Conservation (phyloP, 306 rosid species). For the Cicer cuneatum region DNA sequence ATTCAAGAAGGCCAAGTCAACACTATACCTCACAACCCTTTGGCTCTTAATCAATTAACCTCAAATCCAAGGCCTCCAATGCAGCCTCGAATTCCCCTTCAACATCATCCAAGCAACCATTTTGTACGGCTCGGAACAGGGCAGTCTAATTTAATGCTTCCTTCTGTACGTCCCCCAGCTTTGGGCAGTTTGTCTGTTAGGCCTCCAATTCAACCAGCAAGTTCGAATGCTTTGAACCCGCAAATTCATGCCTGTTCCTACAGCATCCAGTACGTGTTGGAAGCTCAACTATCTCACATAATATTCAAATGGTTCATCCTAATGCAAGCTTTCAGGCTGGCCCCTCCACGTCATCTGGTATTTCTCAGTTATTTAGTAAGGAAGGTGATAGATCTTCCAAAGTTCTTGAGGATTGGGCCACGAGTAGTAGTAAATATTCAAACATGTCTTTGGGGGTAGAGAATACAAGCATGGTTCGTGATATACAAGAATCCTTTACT, state of each 20-base stretch:
- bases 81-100: conserved; percentile 65
- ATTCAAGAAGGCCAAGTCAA: conserved; percentile 64
- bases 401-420: conserved; percentile 50
- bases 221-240: conserved; percentile 57
- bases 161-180: conserved; percentile 56
- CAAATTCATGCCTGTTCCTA: conserved; percentile 55
- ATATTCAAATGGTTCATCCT: conserved; percentile 57
- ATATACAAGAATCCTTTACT: conserved; percentile 53
- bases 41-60: conserved; percentile 65
- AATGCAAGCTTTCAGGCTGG: conserved; percentile 85
- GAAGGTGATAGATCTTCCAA: conserved; percentile 59
- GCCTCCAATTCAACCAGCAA: conserved; percentile 62
- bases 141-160: conserved; percentile 62
- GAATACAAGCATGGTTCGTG: conserved; percentile 54
- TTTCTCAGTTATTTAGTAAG: conserved; percentile 54
- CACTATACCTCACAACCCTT: conserved; percentile 63
- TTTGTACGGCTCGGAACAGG: conserved; percentile 60
- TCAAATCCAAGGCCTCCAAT: conserved; percentile 58
- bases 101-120: conserved; percentile 61
- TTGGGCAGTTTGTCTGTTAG: conserved; percentile 57
- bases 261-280: conserved; percentile 60
- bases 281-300: conserved; percentile 59
- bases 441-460: conserved; percentile 51
- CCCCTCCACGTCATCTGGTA: conserved; percentile 61
- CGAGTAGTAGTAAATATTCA: conserved; percentile 46